Evolutionary conservation across 2,329 filamentous ascomycete species (phyloP).

Genomic region (Arthrobotrys iridis): DNA sequence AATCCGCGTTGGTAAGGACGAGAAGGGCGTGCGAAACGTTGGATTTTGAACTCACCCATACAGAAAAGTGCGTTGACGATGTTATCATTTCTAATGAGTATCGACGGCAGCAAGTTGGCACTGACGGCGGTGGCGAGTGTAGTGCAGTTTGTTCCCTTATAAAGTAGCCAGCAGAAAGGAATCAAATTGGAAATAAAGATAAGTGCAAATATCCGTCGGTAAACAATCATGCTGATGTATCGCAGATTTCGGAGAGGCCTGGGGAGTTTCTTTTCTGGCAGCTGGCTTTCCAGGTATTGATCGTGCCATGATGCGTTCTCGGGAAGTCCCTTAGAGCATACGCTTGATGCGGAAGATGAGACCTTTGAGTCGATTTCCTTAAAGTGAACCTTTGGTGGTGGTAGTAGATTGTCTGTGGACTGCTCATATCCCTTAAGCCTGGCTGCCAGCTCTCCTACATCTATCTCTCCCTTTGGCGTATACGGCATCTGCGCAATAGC

Average conservation of each 20-base stretch:
- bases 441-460: constrained; percentile 33
- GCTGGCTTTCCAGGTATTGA: constrained; percentile 65
- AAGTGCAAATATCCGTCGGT: constrained; percentile 63
- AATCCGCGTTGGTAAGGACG: constrained; percentile 21
- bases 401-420: constrained; percentile 24
- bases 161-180: constrained; percentile 54
- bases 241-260: constrained; percentile 70
- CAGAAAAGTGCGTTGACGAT: constrained; percentile 67
- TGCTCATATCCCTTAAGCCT: constrained; percentile 25
- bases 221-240: constrained; percentile 61
- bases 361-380: constrained; percentile 24
- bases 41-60: constrained; percentile 56
- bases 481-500: constrained; percentile 38
- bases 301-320: constrained; percentile 51
- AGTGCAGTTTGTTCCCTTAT: constrained; percentile 34
- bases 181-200: constrained; percentile 62
- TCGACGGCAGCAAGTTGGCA: constrained; percentile 64
- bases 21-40: constrained; percentile 49
- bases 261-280: constrained; percentile 81
- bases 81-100: constrained; percentile 66
- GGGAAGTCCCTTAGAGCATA: constrained; percentile 4
- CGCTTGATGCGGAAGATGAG: constrained; percentile 38
- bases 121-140: constrained; percentile 57
- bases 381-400: constrained; percentile 34
- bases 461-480: constrained; percentile 40